phyloP scores from a whole-genome alignment of 1,139 yeast species.

The Pichia terricola region DNA sequence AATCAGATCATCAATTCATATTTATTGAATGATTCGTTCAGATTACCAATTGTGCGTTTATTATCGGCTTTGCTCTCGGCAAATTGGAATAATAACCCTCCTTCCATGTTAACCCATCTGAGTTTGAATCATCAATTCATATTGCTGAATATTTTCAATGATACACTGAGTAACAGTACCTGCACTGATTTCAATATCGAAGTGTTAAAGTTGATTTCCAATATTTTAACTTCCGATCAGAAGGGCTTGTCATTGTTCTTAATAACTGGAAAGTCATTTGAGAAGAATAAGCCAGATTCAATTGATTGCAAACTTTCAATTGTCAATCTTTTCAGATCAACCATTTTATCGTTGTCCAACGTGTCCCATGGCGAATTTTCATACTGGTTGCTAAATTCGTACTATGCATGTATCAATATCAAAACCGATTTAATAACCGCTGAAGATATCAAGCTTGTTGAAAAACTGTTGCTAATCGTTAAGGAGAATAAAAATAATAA shows the following conservation, averaged over 20 bases:
- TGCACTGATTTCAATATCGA: constrained; percentile 37
- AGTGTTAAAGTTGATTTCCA: constrained; percentile 60
- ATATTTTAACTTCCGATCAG: constrained; percentile 69
- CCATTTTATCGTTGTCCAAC: neutral
- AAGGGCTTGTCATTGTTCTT: constrained; percentile 78
- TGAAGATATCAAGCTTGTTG: constrained; percentile 42
- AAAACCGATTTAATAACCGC: constrained; percentile 3
- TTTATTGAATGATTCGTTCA: constrained; percentile 37
- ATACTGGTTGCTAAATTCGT: neutral
- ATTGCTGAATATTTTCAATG: constrained; percentile 48
- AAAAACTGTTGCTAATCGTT: constrained; percentile 32
- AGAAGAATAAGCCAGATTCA: neutral
- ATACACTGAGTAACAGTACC: constrained; percentile 40
- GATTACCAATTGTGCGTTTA: constrained; percentile 45
- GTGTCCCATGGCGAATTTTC: no score
- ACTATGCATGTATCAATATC: constrained; percentile 2
- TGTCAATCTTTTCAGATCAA: neutral
- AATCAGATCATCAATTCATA: constrained; percentile 55
- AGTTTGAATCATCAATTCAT: constrained; percentile 55
- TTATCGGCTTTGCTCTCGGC: constrained; percentile 56
- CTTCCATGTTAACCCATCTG: constrained; percentile 74
- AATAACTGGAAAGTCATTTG: constrained; percentile 43
- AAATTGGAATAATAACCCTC: constrained; percentile 50
- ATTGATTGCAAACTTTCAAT: neutral
- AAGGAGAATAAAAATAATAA: constrained; percentile 26